Percentiles rank a stretch among this genome's conserved stretches.
Evolutionary conservation across 2,329 filamentous ascomycete species (phyloP).

Genomic region (Paecilomyces variotii): DNA sequence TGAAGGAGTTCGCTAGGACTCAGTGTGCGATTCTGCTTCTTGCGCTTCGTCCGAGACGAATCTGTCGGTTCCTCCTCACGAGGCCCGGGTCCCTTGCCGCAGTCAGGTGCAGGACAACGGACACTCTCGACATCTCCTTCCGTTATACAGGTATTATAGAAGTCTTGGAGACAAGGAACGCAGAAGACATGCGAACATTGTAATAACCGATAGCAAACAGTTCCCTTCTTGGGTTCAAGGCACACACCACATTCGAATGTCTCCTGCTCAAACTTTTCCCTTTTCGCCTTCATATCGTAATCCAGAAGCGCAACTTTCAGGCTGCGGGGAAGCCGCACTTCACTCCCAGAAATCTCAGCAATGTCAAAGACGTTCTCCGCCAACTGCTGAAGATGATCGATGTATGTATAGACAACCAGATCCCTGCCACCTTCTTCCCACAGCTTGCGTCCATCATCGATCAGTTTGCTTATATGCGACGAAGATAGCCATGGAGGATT

Average conservation of each 20-base stretch:
- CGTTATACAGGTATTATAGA: constrained; percentile 78
- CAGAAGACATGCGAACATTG: constrained; percentile 91
- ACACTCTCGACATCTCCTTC: constrained; percentile 76
- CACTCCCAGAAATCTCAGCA: constrained; percentile 27
- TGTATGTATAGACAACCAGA: constrained; percentile 51
- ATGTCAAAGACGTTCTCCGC: constrained; percentile 49
- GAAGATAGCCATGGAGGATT: constrained; percentile 47
- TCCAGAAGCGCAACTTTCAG: constrained; percentile 65
- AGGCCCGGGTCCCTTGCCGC: constrained; percentile 49
- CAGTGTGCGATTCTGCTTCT: constrained; percentile 59
- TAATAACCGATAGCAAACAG: constrained; percentile 69
- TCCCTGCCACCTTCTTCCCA: constrained; percentile 55
- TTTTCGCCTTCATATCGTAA: constrained; percentile 67
- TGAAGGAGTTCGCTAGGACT: constrained; percentile 77
- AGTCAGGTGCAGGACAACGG: constrained; percentile 71
- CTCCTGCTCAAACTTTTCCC: constrained; percentile 67
- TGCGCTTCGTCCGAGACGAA: constrained; percentile 34
- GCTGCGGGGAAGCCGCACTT: constrained; percentile 40
- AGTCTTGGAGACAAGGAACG: constrained; percentile 74
- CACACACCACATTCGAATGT: constrained; percentile 87
- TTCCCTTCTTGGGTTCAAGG: constrained; percentile 84
- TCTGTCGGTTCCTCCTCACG: constrained; percentile 1
- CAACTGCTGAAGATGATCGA: constrained; percentile 52
- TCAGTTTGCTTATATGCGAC: constrained; percentile 36
- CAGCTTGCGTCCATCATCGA: constrained; percentile 39